These are phyloP conservation scores for Lasiodiplodia sp. DNA, from an alignment of 2,329 filamentous ascomycete species.

Conservation along the genomic window DNA sequence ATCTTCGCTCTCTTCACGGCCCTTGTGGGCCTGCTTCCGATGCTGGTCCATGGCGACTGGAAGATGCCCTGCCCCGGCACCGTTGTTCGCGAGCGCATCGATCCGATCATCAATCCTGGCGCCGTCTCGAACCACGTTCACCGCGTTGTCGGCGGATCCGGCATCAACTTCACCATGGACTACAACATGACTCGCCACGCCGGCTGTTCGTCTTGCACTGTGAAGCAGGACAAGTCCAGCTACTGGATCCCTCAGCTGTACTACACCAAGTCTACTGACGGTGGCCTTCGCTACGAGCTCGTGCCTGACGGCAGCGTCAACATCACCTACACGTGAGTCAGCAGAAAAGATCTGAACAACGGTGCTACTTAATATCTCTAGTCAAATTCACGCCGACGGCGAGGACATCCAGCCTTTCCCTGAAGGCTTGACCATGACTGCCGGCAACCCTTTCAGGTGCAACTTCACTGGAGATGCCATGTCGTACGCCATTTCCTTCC, in stretches of 20 bases:
- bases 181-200: slow-evolving; percentile 31
- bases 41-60: neutral
- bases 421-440: slow-evolving; percentile 73
- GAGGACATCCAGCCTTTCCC: slow-evolving; percentile 76
- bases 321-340: slow-evolving; percentile 7
- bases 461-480: slow-evolving; percentile 52
- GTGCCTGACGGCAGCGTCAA: neutral
- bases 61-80: slow-evolving; percentile 59
- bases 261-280: slow-evolving; percentile 37
- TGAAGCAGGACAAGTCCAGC: slow-evolving; percentile 67
- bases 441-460: slow-evolving; percentile 62
- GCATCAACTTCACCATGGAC: slow-evolving; percentile 35
- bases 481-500: slow-evolving; percentile 62
- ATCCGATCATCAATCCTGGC: slow-evolving; percentile 74
- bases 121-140: slow-evolving; percentile 39
- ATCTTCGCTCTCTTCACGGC: neutral
- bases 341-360: slow-evolving; percentile 40
- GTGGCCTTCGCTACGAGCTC: neutral
- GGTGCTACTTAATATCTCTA: slow-evolving; percentile 2
- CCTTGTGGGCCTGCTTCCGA: neutral
- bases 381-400: slow-evolving; percentile 45
- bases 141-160: slow-evolving; percentile 36
- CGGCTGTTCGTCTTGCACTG: slow-evolving; percentile 33
- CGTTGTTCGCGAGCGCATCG: slow-evolving; percentile 65
- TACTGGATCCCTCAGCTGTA: slow-evolving; percentile 44